These are phyloP conservation scores for Karstenula rhodostoma DNA, from an alignment of 2,329 filamentous ascomycete genomes.

Conservation along the genomic window DNA sequence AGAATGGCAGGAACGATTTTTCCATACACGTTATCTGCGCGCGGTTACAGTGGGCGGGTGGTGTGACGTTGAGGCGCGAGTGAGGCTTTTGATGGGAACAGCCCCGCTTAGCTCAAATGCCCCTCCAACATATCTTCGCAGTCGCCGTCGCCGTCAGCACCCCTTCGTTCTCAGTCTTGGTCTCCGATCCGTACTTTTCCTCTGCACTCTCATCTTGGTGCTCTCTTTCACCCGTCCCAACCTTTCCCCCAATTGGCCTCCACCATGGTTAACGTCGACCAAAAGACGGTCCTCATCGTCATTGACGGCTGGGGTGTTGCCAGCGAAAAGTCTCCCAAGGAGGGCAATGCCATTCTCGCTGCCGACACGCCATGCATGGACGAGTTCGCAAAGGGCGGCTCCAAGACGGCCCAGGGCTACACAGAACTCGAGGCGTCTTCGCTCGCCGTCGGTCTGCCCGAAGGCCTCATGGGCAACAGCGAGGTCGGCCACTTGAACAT, in stretches of 20 bases:
- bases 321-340: slow-evolving; percentile 77
- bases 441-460: slow-evolving; percentile 91
- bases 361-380: slow-evolving; percentile 97
- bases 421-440: slow-evolving; percentile 95
- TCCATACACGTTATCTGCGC: slow-evolving; percentile 24
- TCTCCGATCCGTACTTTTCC: slow-evolving; percentile 10
- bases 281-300: slow-evolving; percentile 82
- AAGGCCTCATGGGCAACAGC: slow-evolving; percentile 98
- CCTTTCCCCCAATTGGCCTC: slow-evolving; percentile 25
- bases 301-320: slow-evolving; percentile 99
- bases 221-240: slow-evolving; percentile 9
- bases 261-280: slow-evolving; percentile 72
- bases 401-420: slow-evolving; percentile 81
- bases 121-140: slow-evolving; percentile 33
- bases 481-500: slow-evolving; percentile 99
- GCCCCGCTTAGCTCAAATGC: background rate
- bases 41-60: slow-evolving; percentile 9
- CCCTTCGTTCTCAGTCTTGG: background rate
- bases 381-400: slow-evolving; percentile 71
- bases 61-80: slow-evolving; percentile 32
- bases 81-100: slow-evolving; percentile 24
- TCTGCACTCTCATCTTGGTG: slow-evolving; percentile 11
- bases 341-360: slow-evolving; percentile 94
- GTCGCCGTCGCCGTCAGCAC: background rate
- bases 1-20: slow-evolving; percentile 19